phyloP scores from a whole-genome alignment of 1,284 basidiomycete genomes.

The Phylloboletellus chloephorus region DNA sequence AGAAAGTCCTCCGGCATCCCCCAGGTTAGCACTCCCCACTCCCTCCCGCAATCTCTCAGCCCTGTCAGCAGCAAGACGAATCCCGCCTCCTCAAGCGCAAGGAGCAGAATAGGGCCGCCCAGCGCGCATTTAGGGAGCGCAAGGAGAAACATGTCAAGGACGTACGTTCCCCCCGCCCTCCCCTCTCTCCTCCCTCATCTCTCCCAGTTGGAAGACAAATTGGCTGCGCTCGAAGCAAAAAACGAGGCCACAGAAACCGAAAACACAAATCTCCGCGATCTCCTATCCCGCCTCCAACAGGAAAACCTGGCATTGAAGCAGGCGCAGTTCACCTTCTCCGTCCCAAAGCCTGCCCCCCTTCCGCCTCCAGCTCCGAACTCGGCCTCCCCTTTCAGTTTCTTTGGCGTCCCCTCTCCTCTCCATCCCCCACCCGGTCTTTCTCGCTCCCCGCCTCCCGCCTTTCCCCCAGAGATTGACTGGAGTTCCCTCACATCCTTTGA shows the following conservation, averaged over 20 bases:
- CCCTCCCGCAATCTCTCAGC: not conserved
- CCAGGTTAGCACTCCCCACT: slow-evolving; percentile 32
- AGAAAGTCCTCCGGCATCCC: slow-evolving; percentile 42
- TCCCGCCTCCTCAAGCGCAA: slow-evolving; percentile 72
- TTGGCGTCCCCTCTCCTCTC: slow-evolving; percentile 25
- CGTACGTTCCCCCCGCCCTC: slow-evolving; percentile 42
- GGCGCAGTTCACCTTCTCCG: slow-evolving; percentile 66
- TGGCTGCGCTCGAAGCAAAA: slow-evolving; percentile 72
- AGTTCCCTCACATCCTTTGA: slow-evolving; percentile 62
- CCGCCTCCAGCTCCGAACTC: slow-evolving; percentile 20
- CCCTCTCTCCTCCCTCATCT: slow-evolving; percentile 14
- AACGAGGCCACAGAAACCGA: slow-evolving; percentile 61
- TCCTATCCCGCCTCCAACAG: slow-evolving; percentile 67
- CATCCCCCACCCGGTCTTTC: slow-evolving; percentile 22
- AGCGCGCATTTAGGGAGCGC: slow-evolving; percentile 79
- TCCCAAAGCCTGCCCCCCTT: slow-evolving; percentile 44
- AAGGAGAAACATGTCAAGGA: slow-evolving; percentile 88
- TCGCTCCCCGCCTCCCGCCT: slow-evolving; percentile 16
- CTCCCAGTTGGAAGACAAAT: slow-evolving; percentile 72
- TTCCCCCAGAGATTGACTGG: slow-evolving; percentile 52
- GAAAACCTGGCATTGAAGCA: slow-evolving; percentile 75
- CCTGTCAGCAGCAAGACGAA: slow-evolving; percentile 52
- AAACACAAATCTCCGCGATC: slow-evolving; percentile 75
- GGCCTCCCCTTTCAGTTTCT: slow-evolving; percentile 29
- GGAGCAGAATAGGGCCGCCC: slow-evolving; percentile 82